These are phyloP conservation scores for Neoarthrinium moseri DNA, from an alignment of 2,329 filamentous ascomycete species.

Conservation along the genomic window DNA sequence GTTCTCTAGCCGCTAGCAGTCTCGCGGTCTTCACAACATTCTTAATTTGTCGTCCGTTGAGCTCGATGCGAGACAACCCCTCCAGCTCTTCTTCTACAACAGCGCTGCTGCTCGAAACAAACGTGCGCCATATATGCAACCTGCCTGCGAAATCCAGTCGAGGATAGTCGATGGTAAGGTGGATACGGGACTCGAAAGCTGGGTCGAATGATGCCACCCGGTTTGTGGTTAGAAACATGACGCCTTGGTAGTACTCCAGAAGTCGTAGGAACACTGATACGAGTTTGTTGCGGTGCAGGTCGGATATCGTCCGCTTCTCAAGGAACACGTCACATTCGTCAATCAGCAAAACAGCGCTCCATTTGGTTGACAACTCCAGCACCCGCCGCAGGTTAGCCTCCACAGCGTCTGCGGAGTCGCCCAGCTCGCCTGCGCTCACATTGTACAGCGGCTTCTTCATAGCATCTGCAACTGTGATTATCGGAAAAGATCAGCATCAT, in stretches of 20 bases:
- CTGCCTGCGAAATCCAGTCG: conserved; percentile 23
- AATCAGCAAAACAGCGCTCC: not conserved
- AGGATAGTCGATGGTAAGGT: conserved; percentile 47
- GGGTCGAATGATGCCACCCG: not conserved
- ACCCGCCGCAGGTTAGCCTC: conserved; percentile 66
- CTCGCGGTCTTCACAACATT: not conserved
- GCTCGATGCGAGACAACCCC: not conserved
- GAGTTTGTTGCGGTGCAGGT: not conserved
- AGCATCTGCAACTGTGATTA: conserved; percentile 50
- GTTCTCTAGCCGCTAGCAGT: too few relatives aligned
- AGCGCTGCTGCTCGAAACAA: not conserved
- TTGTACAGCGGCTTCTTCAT: conserved; percentile 48
- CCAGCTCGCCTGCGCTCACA: conserved; percentile 66
- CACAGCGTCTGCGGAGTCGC: conserved; percentile 62
- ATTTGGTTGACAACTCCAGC: not conserved
- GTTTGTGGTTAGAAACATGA: not conserved
- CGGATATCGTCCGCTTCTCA: not conserved
- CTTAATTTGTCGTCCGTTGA: conserved; percentile 5
- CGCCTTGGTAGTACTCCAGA: not conserved
- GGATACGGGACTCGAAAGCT: conserved; percentile 35
- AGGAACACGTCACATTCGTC: not conserved
- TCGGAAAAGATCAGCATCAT: conserved; percentile 29
- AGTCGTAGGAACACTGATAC: not conserved
- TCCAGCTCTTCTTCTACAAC: not conserved
- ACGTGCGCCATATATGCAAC: conserved; percentile 1